phyloP scores from a whole-genome alignment of 1,139 yeast genomes.

The Candida anutae region DNA sequence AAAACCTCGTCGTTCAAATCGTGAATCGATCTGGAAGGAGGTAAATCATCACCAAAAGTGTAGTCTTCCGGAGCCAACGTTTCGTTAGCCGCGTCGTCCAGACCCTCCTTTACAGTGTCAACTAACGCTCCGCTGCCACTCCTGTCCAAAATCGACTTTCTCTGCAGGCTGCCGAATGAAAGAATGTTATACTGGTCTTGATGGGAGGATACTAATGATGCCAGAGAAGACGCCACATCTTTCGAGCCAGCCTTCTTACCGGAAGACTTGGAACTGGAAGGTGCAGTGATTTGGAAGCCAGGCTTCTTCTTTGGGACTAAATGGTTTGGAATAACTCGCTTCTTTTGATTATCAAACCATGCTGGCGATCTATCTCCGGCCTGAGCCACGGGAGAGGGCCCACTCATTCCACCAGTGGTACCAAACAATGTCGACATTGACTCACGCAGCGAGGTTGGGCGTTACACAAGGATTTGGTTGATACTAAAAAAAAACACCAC shows the following conservation, averaged over 20 bases:
- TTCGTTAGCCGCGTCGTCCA: slow-evolving; percentile 25
- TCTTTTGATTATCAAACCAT: slow-evolving; percentile 51
- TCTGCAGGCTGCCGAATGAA: slow-evolving; percentile 31
- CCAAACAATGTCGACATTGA: neutral
- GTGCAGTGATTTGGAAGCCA: slow-evolving; percentile 26
- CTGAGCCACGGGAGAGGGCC: neutral
- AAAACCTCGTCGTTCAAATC: slow-evolving; percentile 44
- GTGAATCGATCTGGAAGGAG: slow-evolving; percentile 55
- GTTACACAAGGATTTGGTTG: no score
- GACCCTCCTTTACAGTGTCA: slow-evolving; percentile 10
- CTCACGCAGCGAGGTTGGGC: no score
- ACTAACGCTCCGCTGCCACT: slow-evolving; percentile 6
- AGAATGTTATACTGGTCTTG: slow-evolving; percentile 28
- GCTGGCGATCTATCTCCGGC: slow-evolving; percentile 18
- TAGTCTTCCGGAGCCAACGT: slow-evolving; percentile 23
- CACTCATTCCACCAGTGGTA: neutral
- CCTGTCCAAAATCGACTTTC: slow-evolving; percentile 15
- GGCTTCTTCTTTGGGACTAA: slow-evolving; percentile 37
- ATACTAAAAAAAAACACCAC: no score
- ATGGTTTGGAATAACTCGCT: slow-evolving; percentile 53
- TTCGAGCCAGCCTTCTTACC: neutral
- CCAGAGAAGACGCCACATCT: neutral
- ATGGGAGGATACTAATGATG: slow-evolving; percentile 1
- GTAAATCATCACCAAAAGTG: slow-evolving; percentile 34
- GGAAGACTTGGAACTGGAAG: slow-evolving; percentile 4